Percentiles rank a stretch among this genome's conserved stretches.
Conservation (phyloP, 441 rosid species). For the Omphalea diandra region DNA sequence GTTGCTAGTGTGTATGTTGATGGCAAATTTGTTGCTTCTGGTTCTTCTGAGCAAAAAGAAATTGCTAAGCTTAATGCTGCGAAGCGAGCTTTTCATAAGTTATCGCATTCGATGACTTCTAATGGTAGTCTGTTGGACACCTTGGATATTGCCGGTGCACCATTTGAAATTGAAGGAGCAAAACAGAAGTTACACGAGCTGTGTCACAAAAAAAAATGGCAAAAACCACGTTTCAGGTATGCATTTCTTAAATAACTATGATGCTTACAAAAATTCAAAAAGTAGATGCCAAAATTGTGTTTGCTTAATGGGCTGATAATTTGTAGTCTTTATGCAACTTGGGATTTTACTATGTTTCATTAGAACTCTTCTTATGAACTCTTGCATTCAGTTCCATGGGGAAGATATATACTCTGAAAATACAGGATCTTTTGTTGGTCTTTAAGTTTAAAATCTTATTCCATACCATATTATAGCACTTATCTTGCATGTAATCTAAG, state of each 20-base stretch:
- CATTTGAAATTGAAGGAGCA: conserved; percentile 45
- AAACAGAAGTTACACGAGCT: conserved; percentile 61
- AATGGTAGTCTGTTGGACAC: conserved; percentile 13
- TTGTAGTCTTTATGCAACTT: background rate
- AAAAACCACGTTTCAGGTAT: conserved; percentile 62
- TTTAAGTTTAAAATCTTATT: background rate
- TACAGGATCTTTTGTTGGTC: background rate
- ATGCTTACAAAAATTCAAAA: background rate
- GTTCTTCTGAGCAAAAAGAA: conserved; percentile 56
- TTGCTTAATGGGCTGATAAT: background rate
- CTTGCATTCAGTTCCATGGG: background rate
- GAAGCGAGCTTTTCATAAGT: conserved; percentile 46
- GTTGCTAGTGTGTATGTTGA: conserved; percentile 53
- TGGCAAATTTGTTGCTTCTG: conserved; percentile 48
- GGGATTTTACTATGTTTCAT: background rate
- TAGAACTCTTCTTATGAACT: background rate
- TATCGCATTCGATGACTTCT: conserved; percentile 29
- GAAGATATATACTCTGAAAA: background rate
- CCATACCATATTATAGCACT: background rate
- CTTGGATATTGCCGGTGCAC: conserved; percentile 23
- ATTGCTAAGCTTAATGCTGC: conserved; percentile 66
- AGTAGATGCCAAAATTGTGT: background rate
- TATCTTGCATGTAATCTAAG: background rate
- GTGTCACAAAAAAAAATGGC: conserved; percentile 62
- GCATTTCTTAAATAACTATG: conserved; percentile 10